These are phyloP conservation scores for Cicer bijugum DNA, from an alignment of 306 rosid species.

Conservation along the genomic window DNA sequence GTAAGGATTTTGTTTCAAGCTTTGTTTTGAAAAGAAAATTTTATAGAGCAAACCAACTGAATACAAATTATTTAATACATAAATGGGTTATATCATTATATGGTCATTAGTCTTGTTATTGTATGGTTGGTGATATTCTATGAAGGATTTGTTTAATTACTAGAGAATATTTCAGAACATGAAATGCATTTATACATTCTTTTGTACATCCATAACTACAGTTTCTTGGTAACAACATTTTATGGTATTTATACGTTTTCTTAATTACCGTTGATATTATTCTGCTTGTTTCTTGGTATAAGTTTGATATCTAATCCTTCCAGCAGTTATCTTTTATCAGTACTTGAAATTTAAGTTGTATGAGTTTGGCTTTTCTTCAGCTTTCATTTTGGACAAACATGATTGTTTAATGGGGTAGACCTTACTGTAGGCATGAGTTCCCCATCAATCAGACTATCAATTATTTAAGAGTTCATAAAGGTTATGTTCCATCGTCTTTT, in stretches of 20 bases:
- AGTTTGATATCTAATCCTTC: not conserved
- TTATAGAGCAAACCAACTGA: not conserved
- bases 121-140: not conserved
- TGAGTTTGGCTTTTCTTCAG: not conserved
- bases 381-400: constrained; percentile 17
- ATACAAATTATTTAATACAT: not conserved
- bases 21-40: not conserved
- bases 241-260: not conserved
- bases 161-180: not conserved
- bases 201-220: constrained; percentile 7
- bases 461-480: constrained; percentile 16
- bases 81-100: not conserved
- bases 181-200: not conserved
- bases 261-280: not conserved
- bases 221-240: not conserved
- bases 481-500: constrained; percentile 17
- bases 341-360: constrained; percentile 1
- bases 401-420: constrained; percentile 5
- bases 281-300: not conserved
- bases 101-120: not conserved
- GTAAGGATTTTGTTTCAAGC: constrained; percentile 57
- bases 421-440: constrained; percentile 6
- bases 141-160: constrained; percentile 15
- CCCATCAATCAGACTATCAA: constrained; percentile 20
- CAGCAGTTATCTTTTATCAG: not conserved